Base-by-base conservation (phyloP, 495 filamentous ascomycete genomes). In the Penicillium ucsense region DNA sequence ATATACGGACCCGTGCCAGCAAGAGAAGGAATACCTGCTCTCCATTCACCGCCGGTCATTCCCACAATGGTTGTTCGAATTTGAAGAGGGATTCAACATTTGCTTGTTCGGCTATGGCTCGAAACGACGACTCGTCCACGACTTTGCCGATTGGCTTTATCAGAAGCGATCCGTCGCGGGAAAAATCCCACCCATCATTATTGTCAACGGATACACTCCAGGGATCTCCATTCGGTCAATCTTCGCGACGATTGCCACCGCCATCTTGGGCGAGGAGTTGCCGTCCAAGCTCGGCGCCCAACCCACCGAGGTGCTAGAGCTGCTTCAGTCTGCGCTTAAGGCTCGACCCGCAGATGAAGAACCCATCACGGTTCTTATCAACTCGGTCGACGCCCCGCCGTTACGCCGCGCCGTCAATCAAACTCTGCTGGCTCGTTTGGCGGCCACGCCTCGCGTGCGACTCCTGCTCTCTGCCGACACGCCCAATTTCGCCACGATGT, bases 101-200 rank as follows among this genome's bases (percentile, higher is more conserved):
- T 92, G 94, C 55, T 66, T 96, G 3, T 95, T 91, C 60, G 92
- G 92, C 31, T 96, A 87, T 53, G 92, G 92, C 5, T 90, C 86
- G 35, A 98, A 97, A 59, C 75, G 86, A 8, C 68, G 70, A 8
- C 80, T 97, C 0, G 72, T 90, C 9, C 78, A 85, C 50, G 68
- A 79, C 31, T 96, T 94, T 58, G 89, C 89, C 1, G 77, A 80
- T 38, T 78, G 89, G 66, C 57, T 87, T 31, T 83, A 87, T 56
- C 55, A 65, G 37, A 64, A 66, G 33, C 62, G 67, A 33, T 53
- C 64, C 4, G 59, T 55, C 34, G 50, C 51, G 40, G 43, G 52
- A 48, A 54, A 61, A 46, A 59, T 65, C 3, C 71, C 78, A 8
- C 80, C 78, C 45, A 86, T 95, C 40, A 78, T 96, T 6, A 74